phyloP scores from a whole-genome alignment of 2,329 filamentous ascomycete genomes.

The Arachnomyces sp. region DNA sequence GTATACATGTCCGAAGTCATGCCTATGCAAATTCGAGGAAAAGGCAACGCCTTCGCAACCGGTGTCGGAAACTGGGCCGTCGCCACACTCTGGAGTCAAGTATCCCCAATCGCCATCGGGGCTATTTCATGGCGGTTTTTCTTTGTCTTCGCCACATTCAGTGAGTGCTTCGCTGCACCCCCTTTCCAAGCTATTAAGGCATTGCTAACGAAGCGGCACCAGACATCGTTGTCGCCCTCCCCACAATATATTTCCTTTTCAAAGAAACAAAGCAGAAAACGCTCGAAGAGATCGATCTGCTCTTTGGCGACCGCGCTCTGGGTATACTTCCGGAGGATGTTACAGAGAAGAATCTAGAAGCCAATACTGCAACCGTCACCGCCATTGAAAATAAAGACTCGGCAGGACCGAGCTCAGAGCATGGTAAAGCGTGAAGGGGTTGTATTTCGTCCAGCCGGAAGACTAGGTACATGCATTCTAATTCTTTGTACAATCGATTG shows the following conservation, averaged over 20 bases:
- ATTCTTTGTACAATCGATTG: too few species aligned
- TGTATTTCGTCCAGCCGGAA: too few species aligned
- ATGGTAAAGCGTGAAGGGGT: too few species aligned
- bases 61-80: constrained; percentile 49
- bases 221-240: constrained; percentile 31
- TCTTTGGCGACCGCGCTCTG: constrained; percentile 46
- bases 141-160: constrained; percentile 51
- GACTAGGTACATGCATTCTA: too few species aligned
- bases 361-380: too few species aligned
- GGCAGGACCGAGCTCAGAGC: too few species aligned
- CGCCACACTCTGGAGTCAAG: constrained; percentile 1
- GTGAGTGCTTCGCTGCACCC: constrained; percentile 17
- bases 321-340: too few species aligned
- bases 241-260: constrained; percentile 46
- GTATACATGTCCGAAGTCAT: constrained; percentile 61
- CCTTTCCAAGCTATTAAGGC: not conserved
- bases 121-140: constrained; percentile 50
- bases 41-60: constrained; percentile 52
- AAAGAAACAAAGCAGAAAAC: constrained; percentile 47
- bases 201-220: constrained; percentile 5
- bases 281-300: constrained; percentile 52
- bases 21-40: constrained; percentile 57
- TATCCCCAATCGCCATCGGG: constrained; percentile 33
- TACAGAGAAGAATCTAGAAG: too few species aligned
- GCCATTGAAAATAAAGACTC: too few species aligned